Evolutionary conservation across 768 basidiomycete genomes (phyloP), one percentile per base, ranked within the genome.

Genomic region (Amanita phalloides): DNA sequence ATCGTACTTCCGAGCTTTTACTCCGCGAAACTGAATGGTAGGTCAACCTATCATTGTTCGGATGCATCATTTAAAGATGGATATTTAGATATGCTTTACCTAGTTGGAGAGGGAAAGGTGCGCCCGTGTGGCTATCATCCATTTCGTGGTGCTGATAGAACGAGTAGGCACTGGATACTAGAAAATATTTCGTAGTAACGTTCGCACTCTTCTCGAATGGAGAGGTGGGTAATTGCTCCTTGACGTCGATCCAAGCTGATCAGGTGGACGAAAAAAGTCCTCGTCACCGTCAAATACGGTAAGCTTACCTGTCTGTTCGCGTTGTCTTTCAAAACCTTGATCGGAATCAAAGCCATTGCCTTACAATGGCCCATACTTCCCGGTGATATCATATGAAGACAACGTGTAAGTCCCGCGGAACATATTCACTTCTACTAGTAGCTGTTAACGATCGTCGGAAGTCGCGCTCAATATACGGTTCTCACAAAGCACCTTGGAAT

Each of bases 251-350:
- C 32, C 33, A 5, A 26, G 48, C 32, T 45, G 7, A 49, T 49
- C 6, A 21, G 23, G 13, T 14, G 20, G 47, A 41, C 20, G 26
- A 6, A 14, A 23, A 8, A 33, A 81, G 78, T 81, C 79, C 0
- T 81, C 79, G 17, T 80, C 79, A 33, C 78, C 79, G 28, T 81
- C 79, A 0, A 81, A 79, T 60, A 80, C 79, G 54, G 78, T 79
- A 53, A 61, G 56, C 28, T 4, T 26, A 21, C 26, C 42, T 8
- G 44, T 23, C 32, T n/a, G 6, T 4, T 43, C 9, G 9, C 32
- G 10, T 33, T 11, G 11, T 33, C 1, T 11, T 33, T 10, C 32
- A 33, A 33, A 30, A 8, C 9, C 8, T 8, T 30, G 30, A 30
- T 8, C 7, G 6, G 6, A 30, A 30, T 30, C 52, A 41, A 45